Percentiles rank a stretch among this genome's conserved stretches.
Evolutionary conservation across 2,329 filamentous ascomycete species (phyloP).

Genomic region (Fusarium stilboides): DNA sequence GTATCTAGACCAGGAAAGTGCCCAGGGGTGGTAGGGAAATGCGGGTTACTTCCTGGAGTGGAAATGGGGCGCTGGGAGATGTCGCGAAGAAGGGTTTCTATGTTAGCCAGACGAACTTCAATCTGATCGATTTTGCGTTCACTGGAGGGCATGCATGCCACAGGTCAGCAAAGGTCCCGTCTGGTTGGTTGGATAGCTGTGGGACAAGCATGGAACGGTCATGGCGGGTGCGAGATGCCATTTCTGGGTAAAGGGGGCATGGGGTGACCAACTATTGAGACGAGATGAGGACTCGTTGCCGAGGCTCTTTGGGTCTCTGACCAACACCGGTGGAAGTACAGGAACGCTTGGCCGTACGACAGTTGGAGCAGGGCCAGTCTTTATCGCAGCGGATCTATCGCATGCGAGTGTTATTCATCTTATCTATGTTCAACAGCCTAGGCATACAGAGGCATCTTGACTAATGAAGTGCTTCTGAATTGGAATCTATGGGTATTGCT

Average conservation of each 20-base stretch:
- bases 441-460: constrained; percentile 5
- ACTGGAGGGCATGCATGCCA: constrained; percentile 51
- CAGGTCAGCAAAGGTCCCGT: constrained; percentile 16
- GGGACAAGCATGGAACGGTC: not conserved
- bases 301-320: constrained; percentile 68
- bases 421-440: not conserved
- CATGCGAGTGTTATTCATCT: constrained; percentile 40
- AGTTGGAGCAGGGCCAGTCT: constrained; percentile 71
- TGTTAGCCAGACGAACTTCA: constrained; percentile 61
- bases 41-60: constrained; percentile 45
- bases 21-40: constrained; percentile 44
- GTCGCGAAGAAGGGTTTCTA: constrained; percentile 61
- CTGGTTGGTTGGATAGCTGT: constrained; percentile 5
- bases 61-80: constrained; percentile 52
- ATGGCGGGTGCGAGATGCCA: constrained; percentile 14
- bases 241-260: not conserved
- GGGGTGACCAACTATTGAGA: constrained; percentile 69
- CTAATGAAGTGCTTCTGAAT: constrained; percentile 17
- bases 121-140: constrained; percentile 69
- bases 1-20: constrained; percentile 40
- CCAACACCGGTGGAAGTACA: constrained; percentile 70
- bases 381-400: constrained; percentile 72
- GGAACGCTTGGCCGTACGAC: constrained; percentile 65
- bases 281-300: constrained; percentile 72
- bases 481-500: constrained; percentile 36